Conservation (phyloP, 2,329 filamentous ascomycete genomes). For the Sclerotinia spermophila region DNA sequence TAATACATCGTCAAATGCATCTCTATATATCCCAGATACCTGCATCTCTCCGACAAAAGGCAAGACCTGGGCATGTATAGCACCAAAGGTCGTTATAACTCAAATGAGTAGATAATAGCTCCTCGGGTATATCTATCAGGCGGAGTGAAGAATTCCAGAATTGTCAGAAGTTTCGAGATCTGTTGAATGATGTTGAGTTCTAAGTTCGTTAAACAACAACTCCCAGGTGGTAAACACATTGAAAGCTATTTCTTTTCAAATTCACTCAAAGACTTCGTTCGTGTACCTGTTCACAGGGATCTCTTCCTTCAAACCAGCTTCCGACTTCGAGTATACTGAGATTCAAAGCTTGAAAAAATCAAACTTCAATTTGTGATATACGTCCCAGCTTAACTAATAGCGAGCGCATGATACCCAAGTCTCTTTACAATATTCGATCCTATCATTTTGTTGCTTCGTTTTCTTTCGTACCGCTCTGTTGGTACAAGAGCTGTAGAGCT, state of each 20-base stretch:
- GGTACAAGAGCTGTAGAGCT: slow-evolving; percentile 13
- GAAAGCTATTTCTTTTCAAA: slow-evolving; percentile 5
- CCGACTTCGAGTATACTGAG: slow-evolving; percentile 21
- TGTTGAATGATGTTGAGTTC: slow-evolving; percentile 1
- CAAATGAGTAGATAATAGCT: slow-evolving; percentile 17
- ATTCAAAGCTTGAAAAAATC: slow-evolving; percentile 19
- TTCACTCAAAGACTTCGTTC: slow-evolving; percentile 17
- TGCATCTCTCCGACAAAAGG: not conserved
- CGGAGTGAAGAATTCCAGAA: slow-evolving; percentile 26
- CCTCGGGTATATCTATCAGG: slow-evolving; percentile 25
- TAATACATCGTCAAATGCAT: slow-evolving; percentile 22
- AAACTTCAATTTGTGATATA: slow-evolving; percentile 25
- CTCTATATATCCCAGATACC: slow-evolving; percentile 25
- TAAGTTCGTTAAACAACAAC: slow-evolving; percentile 26
- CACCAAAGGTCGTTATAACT: too few relatives aligned
- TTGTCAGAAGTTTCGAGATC: slow-evolving; percentile 22
- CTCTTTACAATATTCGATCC: not conserved
- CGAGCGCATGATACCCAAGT: slow-evolving; percentile 26
- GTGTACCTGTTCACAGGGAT: slow-evolving; percentile 20
- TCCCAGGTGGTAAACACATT: slow-evolving; percentile 30
- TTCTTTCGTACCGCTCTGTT: not conserved
- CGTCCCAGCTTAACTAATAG: slow-evolving; percentile 28
- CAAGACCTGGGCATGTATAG: too few relatives aligned
- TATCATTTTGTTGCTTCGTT: not conserved
- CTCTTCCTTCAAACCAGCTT: slow-evolving; percentile 18